Evolutionary conservation across 2,329 filamentous ascomycete genomes (phyloP), one percentile per base, ranked within the genome.

Genomic region (Pseudogymnoascus sp.): DNA sequence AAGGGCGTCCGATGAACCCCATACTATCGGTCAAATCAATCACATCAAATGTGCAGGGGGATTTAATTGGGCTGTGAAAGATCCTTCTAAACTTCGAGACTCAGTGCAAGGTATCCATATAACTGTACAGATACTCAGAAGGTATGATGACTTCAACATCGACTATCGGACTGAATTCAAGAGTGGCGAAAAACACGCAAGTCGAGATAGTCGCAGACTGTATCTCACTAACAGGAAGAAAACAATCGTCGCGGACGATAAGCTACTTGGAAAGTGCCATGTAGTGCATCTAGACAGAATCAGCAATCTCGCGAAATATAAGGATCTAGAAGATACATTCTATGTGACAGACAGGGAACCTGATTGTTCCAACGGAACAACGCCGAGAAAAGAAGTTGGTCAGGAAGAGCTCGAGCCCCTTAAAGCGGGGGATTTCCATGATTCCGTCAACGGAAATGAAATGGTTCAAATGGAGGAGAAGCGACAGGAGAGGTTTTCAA

Each of bases 241-340:
- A 34, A 60, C 14, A 11, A 45, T 19, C 31, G 54, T 62, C 8
- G 23, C 10, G 1, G 48, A 64, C 1, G 39, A 37, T 3, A 25
- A 34, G 6, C 19, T 70, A 2, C 66, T 69, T 36, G 69, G 68
- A 0, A 67, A 66, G 36, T 70, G 69, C 31, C 51, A 54, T 10
- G 65, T 70, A 2, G 48, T 25, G 31, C 69, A 67, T 25, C 21
- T 41, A 4, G 28, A 63, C 4, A 37, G 68, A 7, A 66, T 70
- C 13, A 57, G 63, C 1, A 62, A 71, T 51, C 25, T 71, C 1
- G 28, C 67, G 4, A 19, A 14, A 8, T 69, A 64, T 31, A 70
- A 69, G 37, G 66, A 68, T 19, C 13, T 65, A 3, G 11, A 64
- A 4, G 65, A 70, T 16, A 65, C 41, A 7, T 71, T 70, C 14